Evolutionary conservation across 768 basidiomycete species (phyloP).

Genomic region (Rhodocollybia butyracea): DNA sequence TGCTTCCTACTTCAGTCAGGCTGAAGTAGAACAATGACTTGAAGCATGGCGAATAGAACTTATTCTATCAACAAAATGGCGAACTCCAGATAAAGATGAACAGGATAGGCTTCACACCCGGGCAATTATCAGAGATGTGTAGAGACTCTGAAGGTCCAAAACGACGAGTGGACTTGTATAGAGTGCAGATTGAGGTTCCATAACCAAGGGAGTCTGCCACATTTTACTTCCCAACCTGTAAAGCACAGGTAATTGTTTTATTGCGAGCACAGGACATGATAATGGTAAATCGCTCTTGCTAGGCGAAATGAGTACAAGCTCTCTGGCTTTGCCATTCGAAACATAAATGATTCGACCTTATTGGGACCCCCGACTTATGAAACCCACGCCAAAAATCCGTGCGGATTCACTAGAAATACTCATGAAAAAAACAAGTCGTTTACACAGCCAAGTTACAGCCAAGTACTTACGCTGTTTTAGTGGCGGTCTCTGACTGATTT

Average conservation of each 20-base stretch:
- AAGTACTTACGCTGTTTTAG: conserved; percentile 79
- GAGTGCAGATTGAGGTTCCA: conserved; percentile 92
- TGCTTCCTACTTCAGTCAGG: no score
- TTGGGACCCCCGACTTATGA: conserved; percentile 92
- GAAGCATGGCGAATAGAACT: no score
- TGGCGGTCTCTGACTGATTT: conserved; percentile 75
- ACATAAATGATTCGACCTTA: conserved; percentile 99
- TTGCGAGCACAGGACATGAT: neutral
- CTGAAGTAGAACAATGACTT: no score
- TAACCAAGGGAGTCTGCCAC: conserved; percentile 95
- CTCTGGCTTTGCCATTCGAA: conserved; percentile 95
- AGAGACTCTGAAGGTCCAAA: conserved; percentile 93
- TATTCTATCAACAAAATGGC: conserved; percentile 60
- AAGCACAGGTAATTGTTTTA: conserved; percentile 6
- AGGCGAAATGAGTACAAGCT: conserved; percentile 85
- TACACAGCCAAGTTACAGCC: no score
- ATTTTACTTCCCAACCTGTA: conserved; percentile 91
- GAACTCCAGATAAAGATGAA: neutral
- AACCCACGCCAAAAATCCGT: conserved; percentile 95
- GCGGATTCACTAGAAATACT: conserved; percentile 78
- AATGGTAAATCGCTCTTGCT: conserved; percentile 75
- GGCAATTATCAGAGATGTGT: conserved; percentile 97
- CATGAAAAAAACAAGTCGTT: neutral
- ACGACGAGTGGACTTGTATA: conserved; percentile 92
- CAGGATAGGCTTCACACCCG: neutral